Evolutionary conservation across 2,329 filamentous ascomycete genomes (phyloP), one percentile per base, ranked within the genome.

Genomic region (Nigrograna mackinnonii): DNA sequence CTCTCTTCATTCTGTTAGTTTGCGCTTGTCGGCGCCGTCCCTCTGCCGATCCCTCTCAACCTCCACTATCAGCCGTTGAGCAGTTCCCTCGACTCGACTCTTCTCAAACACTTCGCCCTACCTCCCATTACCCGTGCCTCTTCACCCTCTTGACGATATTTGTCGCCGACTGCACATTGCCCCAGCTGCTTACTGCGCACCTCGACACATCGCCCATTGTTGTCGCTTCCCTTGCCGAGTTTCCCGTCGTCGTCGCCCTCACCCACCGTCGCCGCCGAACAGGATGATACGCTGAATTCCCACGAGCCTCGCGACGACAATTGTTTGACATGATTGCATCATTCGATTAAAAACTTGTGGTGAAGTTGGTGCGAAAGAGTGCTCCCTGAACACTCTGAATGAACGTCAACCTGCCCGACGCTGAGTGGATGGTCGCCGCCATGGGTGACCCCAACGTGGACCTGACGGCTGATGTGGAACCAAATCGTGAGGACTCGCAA

Each of bases 261-360:
- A n/a, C 24, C 24, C 12, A 16, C 37, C 22, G 34, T 45, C 40
- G 47, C 44, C 35, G 40, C 47, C 37, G 40, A 44, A 46, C 63
- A 66, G 54, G 20, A 67, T 67, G 62, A 58, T 44, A 57, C 54
- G n/a, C n/a, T n/a, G n/a, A n/a, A n/a, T n/a, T n/a, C n/a, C n/a
- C n/a, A n/a, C n/a, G n/a, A n/a, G n/a, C n/a, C n/a, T n/a, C n/a
- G n/a, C n/a, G n/a, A 28, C 14, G 24, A 28, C 24, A 28, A 28
- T 28, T n/a, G n/a, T n/a, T 33, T 64, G 60, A 55, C 54, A 68
- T 68, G 65, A 54, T 64, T 45, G 54, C 57, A 57, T 58, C 32
- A 46, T 52, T 46, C 41, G 48, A 44, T 48, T 65, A 48, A 63
- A 46, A 33, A 19, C 22, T 31, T 42, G 44, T 45, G 46, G 46